phyloP scores from a whole-genome alignment of 129 eudicot genomes.

The Flaveria brownii region DNA sequence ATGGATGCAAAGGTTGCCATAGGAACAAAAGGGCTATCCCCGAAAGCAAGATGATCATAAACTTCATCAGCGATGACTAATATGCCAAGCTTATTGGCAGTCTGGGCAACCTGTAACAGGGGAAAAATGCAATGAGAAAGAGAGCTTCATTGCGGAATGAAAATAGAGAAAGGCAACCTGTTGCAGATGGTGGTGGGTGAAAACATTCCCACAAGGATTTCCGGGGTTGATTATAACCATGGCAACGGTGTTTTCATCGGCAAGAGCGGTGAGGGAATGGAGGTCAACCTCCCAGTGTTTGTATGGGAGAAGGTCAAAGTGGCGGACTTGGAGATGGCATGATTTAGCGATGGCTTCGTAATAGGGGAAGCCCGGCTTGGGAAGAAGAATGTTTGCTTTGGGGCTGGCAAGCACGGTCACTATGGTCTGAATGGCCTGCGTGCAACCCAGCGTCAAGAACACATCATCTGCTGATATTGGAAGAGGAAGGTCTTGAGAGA shows the following conservation, averaged over 20 bases:
- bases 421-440: constrained; percentile 64
- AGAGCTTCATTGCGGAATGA: not conserved
- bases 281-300: constrained; percentile 78
- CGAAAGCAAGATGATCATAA: constrained; percentile 69
- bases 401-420: constrained; percentile 59
- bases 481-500: constrained; percentile 68
- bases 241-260: constrained; percentile 84
- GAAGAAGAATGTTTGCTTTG: constrained; percentile 71
- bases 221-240: constrained; percentile 87
- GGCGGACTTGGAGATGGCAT: constrained; percentile 55
- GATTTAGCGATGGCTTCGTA: constrained; percentile 61
- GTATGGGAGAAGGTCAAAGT: constrained; percentile 69
- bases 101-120: constrained; percentile 63
- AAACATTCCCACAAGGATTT: constrained; percentile 94
- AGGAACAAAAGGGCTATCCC: constrained; percentile 71
- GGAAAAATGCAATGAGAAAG: not conserved
- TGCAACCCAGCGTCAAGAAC: constrained; percentile 71
- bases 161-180: constrained; percentile 37
- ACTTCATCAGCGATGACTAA: constrained; percentile 81
- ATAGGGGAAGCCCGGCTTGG: constrained; percentile 72
- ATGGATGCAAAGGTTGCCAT: constrained; percentile 78
- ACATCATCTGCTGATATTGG: constrained; percentile 63
- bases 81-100: constrained; percentile 81
- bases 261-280: constrained; percentile 62
- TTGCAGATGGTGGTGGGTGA: constrained; percentile 55